Evolutionary conservation across 306 rosid species (phyloP).

Genomic region (Malus domestica): ASM211411v1 NC_041790.1:20737501-20738000

Average conservation of each 20-base stretch:
- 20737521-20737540: no score
- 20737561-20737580: background rate
- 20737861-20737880: background rate
- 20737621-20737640: background rate
- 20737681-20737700: background rate
- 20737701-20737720: background rate
- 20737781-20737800: background rate
- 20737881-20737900: background rate
- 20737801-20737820: background rate
- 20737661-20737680: background rate
- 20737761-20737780: background rate
- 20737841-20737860: background rate
- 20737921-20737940: background rate
- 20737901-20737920: background rate
- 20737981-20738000: background rate
- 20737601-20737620: background rate
- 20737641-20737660: background rate
- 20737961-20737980: background rate
- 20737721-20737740: background rate
- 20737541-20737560: background rate
- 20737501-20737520: no score
- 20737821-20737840: background rate
- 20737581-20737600: background rate
- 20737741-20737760: background rate
- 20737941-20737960: background rate